Evolutionary conservation across 768 basidiomycete genomes (phyloP).

Genomic region (Coprinopsis strossmayeri): DNA sequence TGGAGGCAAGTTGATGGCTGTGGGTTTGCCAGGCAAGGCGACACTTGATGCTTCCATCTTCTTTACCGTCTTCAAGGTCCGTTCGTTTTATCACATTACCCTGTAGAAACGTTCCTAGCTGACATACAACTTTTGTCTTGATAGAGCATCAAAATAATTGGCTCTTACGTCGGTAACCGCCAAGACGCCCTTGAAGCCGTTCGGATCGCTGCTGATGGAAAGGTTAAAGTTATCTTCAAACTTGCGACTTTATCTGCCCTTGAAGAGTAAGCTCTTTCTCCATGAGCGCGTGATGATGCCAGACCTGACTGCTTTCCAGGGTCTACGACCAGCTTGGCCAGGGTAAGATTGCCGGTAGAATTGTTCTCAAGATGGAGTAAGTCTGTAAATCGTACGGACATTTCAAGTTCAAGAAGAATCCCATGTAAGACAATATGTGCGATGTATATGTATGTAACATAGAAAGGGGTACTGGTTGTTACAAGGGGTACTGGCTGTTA

Average conservation of each 20-base stretch:
- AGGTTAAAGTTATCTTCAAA: conserved; percentile 55
- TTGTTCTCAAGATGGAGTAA: conserved; percentile 27
- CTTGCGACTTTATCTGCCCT: conserved; percentile 45
- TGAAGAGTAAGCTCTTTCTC: conserved; percentile 33
- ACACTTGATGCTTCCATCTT: conserved; percentile 58
- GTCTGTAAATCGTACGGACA: too few relatives aligned
- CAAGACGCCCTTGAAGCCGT: conserved; percentile 83
- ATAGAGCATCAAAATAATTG: conserved; percentile 47
- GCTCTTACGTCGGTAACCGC: conserved; percentile 61
- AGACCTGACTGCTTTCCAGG: conserved; percentile 16
- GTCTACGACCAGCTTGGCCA: conserved; percentile 34
- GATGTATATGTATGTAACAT: too few relatives aligned
- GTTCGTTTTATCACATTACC: background rate
- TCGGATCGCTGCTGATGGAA: conserved; percentile 63
- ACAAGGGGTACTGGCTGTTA: too few relatives aligned
- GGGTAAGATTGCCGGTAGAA: conserved; percentile 43
- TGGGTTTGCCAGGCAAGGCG: conserved; percentile 67
- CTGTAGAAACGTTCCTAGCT: conserved; percentile 3
- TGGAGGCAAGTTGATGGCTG: conserved; percentile 69
- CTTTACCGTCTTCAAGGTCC: conserved; percentile 60
- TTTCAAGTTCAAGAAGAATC: too few relatives aligned
- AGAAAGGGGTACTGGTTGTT: too few relatives aligned
- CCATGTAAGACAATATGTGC: too few relatives aligned
- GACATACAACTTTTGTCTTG: conserved; percentile 21
- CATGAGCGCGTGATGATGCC: background rate